Conservation (phyloP, 805 yeast species). For the Torulaspora maleeae region DNA sequence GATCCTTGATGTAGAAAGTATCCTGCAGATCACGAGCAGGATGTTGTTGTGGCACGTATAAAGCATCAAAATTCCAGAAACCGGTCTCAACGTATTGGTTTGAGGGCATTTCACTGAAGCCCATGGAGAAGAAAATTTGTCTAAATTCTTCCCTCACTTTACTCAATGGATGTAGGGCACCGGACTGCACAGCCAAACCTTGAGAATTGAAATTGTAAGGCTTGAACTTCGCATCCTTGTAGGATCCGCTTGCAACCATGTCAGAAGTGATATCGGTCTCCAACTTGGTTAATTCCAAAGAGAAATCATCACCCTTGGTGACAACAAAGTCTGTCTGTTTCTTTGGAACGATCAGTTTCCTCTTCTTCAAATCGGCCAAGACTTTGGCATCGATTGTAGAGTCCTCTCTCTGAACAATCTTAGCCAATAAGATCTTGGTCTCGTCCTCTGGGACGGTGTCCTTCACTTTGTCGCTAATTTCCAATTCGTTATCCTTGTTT, state of each 20-base stretch:
- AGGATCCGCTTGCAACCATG: slow-evolving; percentile 76
- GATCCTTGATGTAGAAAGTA: slow-evolving; percentile 95
- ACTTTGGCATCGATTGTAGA: slow-evolving; percentile 52
- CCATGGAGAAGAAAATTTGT: slow-evolving; percentile 95
- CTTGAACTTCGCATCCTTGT: slow-evolving; percentile 83
- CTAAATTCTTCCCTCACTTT: slow-evolving; percentile 97
- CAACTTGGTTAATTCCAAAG: slow-evolving; percentile 68
- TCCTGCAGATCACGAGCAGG: slow-evolving; percentile 99
- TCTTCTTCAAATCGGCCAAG: slow-evolving; percentile 82
- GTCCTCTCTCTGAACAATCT: slow-evolving; percentile 37
- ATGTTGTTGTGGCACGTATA: slow-evolving; percentile 98
- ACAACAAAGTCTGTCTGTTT: slow-evolving; percentile 74
- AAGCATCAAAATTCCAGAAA: slow-evolving; percentile 97
- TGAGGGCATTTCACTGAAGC: slow-evolving; percentile 98
- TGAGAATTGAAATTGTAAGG: slow-evolving; percentile 95
- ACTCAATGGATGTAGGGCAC: slow-evolving; percentile 94
- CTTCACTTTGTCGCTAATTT: slow-evolving; percentile 49
- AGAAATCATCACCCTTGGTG: slow-evolving; percentile 78
- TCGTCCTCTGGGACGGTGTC: slow-evolving; percentile 42
- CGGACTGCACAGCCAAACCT: slow-evolving; percentile 80
- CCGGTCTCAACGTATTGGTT: slow-evolving; percentile 97
- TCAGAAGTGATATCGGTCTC: slow-evolving; percentile 95
- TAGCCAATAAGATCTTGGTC: slow-evolving; percentile 59
- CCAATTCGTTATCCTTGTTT: slow-evolving; percentile 69
- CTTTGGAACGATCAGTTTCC: slow-evolving; percentile 72